These are phyloP conservation scores for Penicillium daleae DNA, from an alignment of 495 filamentous ascomycete species.

Conservation along the genomic window DNA sequence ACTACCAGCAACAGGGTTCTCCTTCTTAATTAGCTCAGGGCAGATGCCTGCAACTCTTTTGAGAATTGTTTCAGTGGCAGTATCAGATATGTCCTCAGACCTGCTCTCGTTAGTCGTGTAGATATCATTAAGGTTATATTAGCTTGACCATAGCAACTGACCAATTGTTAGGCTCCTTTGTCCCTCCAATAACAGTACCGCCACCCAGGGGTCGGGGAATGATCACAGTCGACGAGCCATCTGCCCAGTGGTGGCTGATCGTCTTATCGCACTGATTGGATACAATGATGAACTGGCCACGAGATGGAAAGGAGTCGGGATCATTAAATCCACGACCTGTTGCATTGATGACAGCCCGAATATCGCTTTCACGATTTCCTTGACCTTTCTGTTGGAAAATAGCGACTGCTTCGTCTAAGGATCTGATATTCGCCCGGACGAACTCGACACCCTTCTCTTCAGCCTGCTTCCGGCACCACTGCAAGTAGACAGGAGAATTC, in stretches of 20 bases:
- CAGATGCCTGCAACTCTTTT: not conserved
- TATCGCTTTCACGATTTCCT: not conserved
- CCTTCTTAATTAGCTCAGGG: not conserved
- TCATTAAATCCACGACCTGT: slow-evolving; percentile 47
- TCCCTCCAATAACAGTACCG: slow-evolving; percentile 59
- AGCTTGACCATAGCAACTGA: slow-evolving; percentile 24
- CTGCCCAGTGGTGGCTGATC: slow-evolving; percentile 52
- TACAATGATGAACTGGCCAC: slow-evolving; percentile 21
- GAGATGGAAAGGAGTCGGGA: slow-evolving; percentile 16
- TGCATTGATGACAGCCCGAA: slow-evolving; percentile 50
- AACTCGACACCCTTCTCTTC: slow-evolving; percentile 12
- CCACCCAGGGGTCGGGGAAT: slow-evolving; percentile 53
- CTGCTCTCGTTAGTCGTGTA: not conserved
- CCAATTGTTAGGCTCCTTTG: slow-evolving; percentile 56
- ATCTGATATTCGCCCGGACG: slow-evolving; percentile 11
- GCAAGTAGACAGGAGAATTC: slow-evolving; percentile 24
- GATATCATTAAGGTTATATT: not conserved
- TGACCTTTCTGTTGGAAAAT: not conserved
- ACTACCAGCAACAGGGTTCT: not conserved
- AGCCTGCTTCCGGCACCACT: slow-evolving; percentile 16
- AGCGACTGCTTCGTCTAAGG: slow-evolving; percentile 11
- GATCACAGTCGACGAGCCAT: slow-evolving; percentile 33
- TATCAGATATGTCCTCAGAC: slow-evolving; percentile 3
- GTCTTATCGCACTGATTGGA: slow-evolving; percentile 41
- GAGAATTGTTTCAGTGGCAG: not conserved